Evolutionary conservation across 768 basidiomycete genomes (phyloP).

Genomic region (Galerina marginata): DNA sequence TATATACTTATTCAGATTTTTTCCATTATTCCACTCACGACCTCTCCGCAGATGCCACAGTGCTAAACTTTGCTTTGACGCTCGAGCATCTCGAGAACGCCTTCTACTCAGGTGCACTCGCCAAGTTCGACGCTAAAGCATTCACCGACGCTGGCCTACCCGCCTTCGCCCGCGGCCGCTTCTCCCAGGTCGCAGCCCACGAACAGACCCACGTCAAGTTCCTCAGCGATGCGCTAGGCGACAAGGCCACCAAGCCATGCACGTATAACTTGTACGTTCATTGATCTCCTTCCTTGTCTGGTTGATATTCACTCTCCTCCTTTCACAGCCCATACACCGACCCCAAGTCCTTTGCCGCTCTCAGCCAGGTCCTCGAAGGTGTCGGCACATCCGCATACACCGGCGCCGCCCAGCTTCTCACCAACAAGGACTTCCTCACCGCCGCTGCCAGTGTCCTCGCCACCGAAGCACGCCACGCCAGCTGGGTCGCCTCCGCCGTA

Average conservation of each 20-base stretch:
- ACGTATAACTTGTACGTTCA: constrained; percentile 58
- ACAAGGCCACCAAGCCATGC: constrained; percentile 58
- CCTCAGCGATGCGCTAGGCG: constrained; percentile 44
- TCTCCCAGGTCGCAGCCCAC: constrained; percentile 55
- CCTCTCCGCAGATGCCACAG: constrained; percentile 10
- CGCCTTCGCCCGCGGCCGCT: constrained; percentile 49
- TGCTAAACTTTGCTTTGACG: constrained; percentile 52
- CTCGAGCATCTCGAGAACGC: constrained; percentile 54
- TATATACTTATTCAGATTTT: background rate
- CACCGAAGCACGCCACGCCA: constrained; percentile 63
- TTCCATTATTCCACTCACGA: background rate
- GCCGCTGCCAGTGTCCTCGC: constrained; percentile 61
- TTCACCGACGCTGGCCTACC: constrained; percentile 54
- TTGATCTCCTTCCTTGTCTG: background rate
- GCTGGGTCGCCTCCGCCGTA: constrained; percentile 56
- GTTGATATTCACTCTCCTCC: background rate
- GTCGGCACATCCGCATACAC: constrained; percentile 56
- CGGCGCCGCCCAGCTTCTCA: constrained; percentile 55
- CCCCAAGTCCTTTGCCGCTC: constrained; percentile 51
- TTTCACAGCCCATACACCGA: constrained; percentile 51
- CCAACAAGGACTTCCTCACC: constrained; percentile 49
- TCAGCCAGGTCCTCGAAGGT: constrained; percentile 59
- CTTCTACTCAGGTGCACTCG: constrained; percentile 49
- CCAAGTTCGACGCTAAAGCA: constrained; percentile 46
- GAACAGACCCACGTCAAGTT: constrained; percentile 57